phyloP scores from a whole-genome alignment of 345 rosid species.

The Murraya koenigii region DNA sequence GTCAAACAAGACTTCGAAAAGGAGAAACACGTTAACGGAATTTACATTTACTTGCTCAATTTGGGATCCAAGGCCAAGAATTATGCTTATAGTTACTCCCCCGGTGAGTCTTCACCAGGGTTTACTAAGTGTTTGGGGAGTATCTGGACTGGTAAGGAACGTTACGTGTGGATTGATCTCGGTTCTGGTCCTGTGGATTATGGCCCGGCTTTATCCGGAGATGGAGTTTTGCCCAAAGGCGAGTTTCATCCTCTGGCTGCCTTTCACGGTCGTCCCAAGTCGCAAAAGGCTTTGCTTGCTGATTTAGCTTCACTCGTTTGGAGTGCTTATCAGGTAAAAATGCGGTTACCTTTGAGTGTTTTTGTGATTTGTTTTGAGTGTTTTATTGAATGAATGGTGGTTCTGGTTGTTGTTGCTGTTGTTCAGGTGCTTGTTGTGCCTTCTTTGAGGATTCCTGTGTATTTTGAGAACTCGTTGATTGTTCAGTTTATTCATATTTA shows the following conservation, averaged over 20 bases:
- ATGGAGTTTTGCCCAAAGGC: constrained; percentile 85
- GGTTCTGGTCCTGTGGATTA: constrained; percentile 94
- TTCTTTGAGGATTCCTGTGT: constrained; percentile 81
- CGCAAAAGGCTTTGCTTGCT: constrained; percentile 69
- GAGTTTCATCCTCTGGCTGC: constrained; percentile 92
- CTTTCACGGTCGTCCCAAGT: constrained; percentile 82
- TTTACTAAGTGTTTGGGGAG: constrained; percentile 79
- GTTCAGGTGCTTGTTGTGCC: constrained; percentile 56
- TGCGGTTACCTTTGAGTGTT: not conserved
- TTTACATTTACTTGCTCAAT: constrained; percentile 68
- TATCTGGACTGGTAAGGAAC: constrained; percentile 85
- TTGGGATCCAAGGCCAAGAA: constrained; percentile 53
- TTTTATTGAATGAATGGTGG: not conserved
- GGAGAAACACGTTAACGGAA: constrained; percentile 62
- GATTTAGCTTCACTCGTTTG: constrained; percentile 79
- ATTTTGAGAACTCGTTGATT: constrained; percentile 71
- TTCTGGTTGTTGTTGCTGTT: not conserved
- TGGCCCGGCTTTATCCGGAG: constrained; percentile 93
- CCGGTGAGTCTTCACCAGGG: constrained; percentile 80
- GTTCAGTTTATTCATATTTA: constrained; percentile 80
- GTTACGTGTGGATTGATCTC: constrained; percentile 90
- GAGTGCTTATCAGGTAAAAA: constrained; percentile 83
- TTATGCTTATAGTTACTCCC: constrained; percentile 72
- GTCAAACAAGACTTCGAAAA: constrained; percentile 61
- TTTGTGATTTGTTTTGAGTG: not conserved